Evolutionary conservation across 768 basidiomycete species (phyloP), one percentile per base, ranked within the genome.

Genomic region (Lactarius psammicola): DNA sequence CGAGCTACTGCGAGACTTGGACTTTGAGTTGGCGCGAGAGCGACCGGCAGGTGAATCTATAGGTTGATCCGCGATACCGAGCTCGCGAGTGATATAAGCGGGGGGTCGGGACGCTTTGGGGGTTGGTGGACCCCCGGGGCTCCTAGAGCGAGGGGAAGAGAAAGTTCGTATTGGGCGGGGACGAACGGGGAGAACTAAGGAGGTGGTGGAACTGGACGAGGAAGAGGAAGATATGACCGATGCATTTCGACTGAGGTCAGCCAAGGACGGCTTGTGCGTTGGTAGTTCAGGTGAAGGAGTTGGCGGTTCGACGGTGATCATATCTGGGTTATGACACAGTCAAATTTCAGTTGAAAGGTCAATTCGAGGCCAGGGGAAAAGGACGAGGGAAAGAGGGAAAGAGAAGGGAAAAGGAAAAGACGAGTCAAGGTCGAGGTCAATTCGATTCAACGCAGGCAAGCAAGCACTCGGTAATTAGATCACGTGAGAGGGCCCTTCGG

Each of bases 231-330:
- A 90, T 63, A 90, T 88, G 73, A 88, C 89, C 15, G 89, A 89
- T 1, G 89, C 81, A 78, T 89, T 89, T 74, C 89, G 83, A 78
- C 86, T 87, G 59, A 90, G 81, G 73, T 87, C 85, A 57, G 87
- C 85, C 63, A 90, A 78, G 0, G 80, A 77, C 2, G 78, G 80
- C 3, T 33, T 71, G 69, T 53, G 69, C 56, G 38, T 72, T 59
- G 64, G 66, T 60, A 55, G 31, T 17, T 80, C 79, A 33, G 77
- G 74, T 26, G 75, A 73, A 59, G 76, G 74, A 8, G 73, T 62
- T 9, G 75, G 66, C 56, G 72, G 69, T 60, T 79, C 75, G 60
- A 77, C 65, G 66, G 75, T 74, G 70, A 80, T 76, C 80, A 81
- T 81, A 59, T 42, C 59, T 56, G 31, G 15, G 20, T 15, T 28